Evolutionary conservation across 2,329 filamentous ascomycete genomes (phyloP), one percentile per base, ranked within the genome.

Genomic region (Verticillium dahliae): DNA sequence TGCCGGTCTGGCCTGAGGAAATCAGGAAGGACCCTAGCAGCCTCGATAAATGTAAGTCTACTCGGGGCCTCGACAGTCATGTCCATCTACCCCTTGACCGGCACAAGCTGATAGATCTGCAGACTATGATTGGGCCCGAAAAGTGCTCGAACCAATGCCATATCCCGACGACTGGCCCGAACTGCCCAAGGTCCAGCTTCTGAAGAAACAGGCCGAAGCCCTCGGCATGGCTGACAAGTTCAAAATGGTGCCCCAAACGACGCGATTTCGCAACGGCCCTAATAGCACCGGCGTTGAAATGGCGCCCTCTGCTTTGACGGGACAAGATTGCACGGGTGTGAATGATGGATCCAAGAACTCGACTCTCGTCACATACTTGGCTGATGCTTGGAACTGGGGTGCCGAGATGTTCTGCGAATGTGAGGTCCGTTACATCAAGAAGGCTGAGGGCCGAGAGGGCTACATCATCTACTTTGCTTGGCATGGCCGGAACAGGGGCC

Each of bases 311-410:
- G 79, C 80, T 0, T 74, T 86, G 27, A 84, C 84, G 0, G 87
- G 87, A 1, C 84, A 87, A 70, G 87, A 90, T 65, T 73, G 72
- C 45, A 89, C 86, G 0, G 87, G 87, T 1, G 66, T 88, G 62
- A 90, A 90, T 66, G 87, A 90, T 69, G 85, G 85, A 1, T 88
- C 85, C 35, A 90, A 89, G 72, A 88, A 81, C 18, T 87, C 83
- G 11, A 88, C 84, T 0, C 76, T 86, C 1, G 85, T 88, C 41
- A 90, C 87, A 0, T 90, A 90, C 67, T 74, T 90, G 7, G 80
- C 84, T 7, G 87, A 90, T 70, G 86, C 88, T 1, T 90, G 86
- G 87, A 88, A 89, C 67, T 88, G 86, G 85, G 88, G 87, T 9
- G 85, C 87, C 13, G 86, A 90, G 68, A 84, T 90, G 72, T 90